Evolutionary conservation across 2,329 filamentous ascomycete species (phyloP), one percentile per base, ranked within the genome.

Genomic region (Xylariaceae sp.): DNA sequence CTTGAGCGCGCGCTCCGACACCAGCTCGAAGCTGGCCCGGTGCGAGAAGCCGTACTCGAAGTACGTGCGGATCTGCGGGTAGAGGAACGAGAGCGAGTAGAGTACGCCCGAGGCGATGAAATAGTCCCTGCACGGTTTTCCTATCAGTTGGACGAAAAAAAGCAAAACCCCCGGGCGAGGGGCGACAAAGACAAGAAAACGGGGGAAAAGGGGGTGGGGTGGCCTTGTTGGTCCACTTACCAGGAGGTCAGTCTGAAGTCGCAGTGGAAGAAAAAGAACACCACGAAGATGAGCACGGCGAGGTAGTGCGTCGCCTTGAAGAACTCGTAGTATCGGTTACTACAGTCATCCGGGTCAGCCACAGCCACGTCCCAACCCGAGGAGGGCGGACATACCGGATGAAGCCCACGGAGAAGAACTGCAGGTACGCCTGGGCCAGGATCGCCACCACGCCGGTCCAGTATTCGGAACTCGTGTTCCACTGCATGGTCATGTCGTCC

Each of bases 241-340:
- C 69, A 76, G 2, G 72, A 74, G 2, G 67, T 64, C 10, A 78
- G 57, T 0, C 57, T 62, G 50, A 65, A 69, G 48, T 72, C 65
- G 48, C 74, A 77, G 52, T 79, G 75, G 32, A 75, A 60, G 54
- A 79, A 78, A 52, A 79, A 70, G 46, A 75, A 73, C 7, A 77
- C 31, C 13, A 77, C 55, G 43, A 78, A 79, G 2, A 75, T 44
- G 3, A 71, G 41, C 0, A 67, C 72, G 3, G 65, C 63, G 14
- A 72, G 36, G 38, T 70, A 64, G 45, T 79, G 75, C 0, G 68
- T 66, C 3, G 60, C 61, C 43, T 78, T 78, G 66, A 79, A 79
- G 46, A 75, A 71, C 42, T 80, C 75, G 47, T 79, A 78, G 42
- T 58, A 68, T 1, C 65, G 60, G 33, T 69, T 67, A 4, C 72